Evolutionary conservation across 1,139 yeast species (phyloP), one percentile per base, ranked within the genome.

Genomic region (Saccharomyces hybrid): DNA sequence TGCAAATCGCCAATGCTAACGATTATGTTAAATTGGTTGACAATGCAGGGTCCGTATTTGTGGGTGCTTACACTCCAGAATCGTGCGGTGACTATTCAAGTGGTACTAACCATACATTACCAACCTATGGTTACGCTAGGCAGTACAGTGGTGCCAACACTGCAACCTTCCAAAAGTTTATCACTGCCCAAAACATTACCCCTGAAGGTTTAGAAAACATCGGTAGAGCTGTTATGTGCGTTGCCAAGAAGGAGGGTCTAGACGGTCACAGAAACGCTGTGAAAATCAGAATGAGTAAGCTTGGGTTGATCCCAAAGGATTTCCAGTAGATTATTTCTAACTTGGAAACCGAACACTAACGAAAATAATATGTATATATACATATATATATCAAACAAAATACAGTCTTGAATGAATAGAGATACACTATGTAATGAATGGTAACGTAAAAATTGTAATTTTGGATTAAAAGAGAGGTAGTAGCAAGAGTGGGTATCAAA

Each of bases 71-170:
- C 70, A 87, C 97, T 3, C 99, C 99, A 49, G 99, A 93, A 72
- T 87, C 96, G 2, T 91, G 98, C 72, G 99, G 99, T 66, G 99
- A 95, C 73, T 95, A 93, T 75, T 90, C 98, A 0, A 84, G 93
- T 59, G 98, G 99, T 69, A 93, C 99, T 5, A 93, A 93, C 78
- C 98, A 91, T 74, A 93, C 99, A 0, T 79, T 93, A 66, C 99
- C 99, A 57, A 93, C 99, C 0, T 93, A 93, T 70, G 99, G 99
- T 52, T 93, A 93, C 69, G 98, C 99, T 50, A 85, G 90, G 74
- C 95, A 89, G 80, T 93, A 93, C 75, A 86, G 96, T 60, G 99
- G 99, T 56, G 98, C 91, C 57, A 93, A 93, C 74, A 91, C 98
- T 32, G 86, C 91, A 51, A 90, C 97, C 0, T 93, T 89, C 83